phyloP scores from a whole-genome alignment of 208 protist species.

The Acanthamoeba lenticulata region DNA sequence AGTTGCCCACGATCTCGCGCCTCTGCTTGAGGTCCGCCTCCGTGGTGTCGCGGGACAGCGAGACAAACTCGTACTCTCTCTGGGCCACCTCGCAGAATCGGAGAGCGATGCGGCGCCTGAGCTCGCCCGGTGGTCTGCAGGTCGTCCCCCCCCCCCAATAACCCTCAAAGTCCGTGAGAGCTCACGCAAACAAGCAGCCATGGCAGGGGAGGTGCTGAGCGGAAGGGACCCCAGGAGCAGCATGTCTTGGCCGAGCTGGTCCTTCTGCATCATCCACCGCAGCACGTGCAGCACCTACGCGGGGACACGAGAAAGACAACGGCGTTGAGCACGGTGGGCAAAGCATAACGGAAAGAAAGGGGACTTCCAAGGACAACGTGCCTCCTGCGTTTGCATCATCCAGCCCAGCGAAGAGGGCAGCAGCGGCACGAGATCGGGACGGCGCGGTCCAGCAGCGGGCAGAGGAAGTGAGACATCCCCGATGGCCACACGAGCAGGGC shows the following conservation, averaged over 20 bases:
- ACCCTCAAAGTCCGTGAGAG: too few species aligned
- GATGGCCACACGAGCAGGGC: not conserved
- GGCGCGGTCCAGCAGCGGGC: not conserved
- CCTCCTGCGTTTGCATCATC: slow-evolving; percentile 60
- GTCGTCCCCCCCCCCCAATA: too few species aligned
- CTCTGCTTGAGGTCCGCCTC: slow-evolving; percentile 95
- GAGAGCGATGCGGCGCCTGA: slow-evolving; percentile 89
- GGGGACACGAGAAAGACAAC: not conserved
- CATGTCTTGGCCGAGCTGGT: slow-evolving; percentile 93
- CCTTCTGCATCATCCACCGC: slow-evolving; percentile 94
- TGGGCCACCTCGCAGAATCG: slow-evolving; percentile 80
- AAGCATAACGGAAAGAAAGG: not conserved
- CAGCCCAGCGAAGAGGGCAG: not conserved
- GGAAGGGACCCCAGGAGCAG: slow-evolving; percentile 89
- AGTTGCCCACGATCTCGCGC: slow-evolving; percentile 87
- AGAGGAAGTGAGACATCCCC: slow-evolving; percentile 31
- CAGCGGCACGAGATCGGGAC: not conserved
- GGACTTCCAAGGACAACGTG: not conserved
- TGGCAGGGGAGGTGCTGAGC: not conserved
- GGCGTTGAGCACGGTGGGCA: not conserved
- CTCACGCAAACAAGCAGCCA: slow-evolving; percentile 74
- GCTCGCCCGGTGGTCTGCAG: not conserved
- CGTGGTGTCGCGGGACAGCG: slow-evolving; percentile 94
- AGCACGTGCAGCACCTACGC: slow-evolving; percentile 69
- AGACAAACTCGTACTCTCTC: slow-evolving; percentile 89